phyloP scores from a whole-genome alignment of 2,329 filamentous ascomycete species.

The Fusarium mangiferae region DNA sequence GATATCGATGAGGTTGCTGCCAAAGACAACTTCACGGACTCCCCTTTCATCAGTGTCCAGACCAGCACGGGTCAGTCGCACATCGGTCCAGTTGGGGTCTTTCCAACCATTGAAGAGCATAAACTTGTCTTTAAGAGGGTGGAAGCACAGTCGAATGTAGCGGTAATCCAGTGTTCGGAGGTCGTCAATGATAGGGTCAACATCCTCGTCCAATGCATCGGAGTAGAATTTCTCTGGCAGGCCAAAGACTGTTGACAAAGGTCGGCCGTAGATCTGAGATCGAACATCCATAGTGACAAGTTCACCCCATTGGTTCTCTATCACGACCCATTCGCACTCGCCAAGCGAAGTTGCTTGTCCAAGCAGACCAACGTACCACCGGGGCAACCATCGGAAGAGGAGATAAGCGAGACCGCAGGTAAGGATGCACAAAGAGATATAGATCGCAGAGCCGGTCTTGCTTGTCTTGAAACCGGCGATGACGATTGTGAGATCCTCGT shows the following conservation, averaged over 20 bases:
- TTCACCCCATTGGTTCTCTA: constrained; percentile 98
- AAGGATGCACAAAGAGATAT: constrained; percentile 74
- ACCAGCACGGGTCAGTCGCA: constrained; percentile 78
- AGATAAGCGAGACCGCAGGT: constrained; percentile 85
- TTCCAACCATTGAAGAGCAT: constrained; percentile 91
- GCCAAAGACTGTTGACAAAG: constrained; percentile 74
- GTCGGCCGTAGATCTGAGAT: constrained; percentile 62
- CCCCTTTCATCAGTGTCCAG: constrained; percentile 91
- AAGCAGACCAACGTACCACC: constrained; percentile 82
- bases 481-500: constrained; percentile 93
- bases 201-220: constrained; percentile 67
- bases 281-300: constrained; percentile 80
- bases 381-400: constrained; percentile 87
- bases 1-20: constrained; percentile 90
- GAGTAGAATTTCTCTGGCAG: constrained; percentile 68
- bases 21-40: constrained; percentile 86
- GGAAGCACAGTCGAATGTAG: constrained; percentile 92
- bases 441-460: constrained; percentile 72
- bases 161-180: constrained; percentile 89
- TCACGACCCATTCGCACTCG: constrained; percentile 88
- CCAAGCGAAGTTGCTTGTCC: constrained; percentile 75
- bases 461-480: constrained; percentile 92
- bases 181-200: constrained; percentile 78
- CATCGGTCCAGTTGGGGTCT: constrained; percentile 87
- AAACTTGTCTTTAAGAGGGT: constrained; percentile 90